Base-by-base conservation (phyloP, 2,329 filamentous ascomycete species). In the Mycocentrospora acerina region DNA sequence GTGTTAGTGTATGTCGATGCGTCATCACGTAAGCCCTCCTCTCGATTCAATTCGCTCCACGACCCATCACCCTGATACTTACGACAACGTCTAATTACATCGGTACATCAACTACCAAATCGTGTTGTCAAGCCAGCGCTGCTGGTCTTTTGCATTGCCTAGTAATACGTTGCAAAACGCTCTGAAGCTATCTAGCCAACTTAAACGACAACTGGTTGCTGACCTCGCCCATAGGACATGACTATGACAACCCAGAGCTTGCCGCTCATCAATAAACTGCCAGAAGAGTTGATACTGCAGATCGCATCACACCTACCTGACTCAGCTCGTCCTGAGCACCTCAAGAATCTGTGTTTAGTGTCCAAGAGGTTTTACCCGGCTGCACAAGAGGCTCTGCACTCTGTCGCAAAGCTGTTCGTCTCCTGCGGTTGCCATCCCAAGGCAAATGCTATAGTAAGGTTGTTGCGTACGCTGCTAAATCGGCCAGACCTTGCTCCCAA, bases 391-490 rank as follows among this genome's bases (percentile, higher is more conserved):
- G 40, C 40, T 18, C 43, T 59, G 4, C 43, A 55, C 24, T 41
- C 40, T 4, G 42, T 31, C 9, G 54, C 45, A 17, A 52, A 37
- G 9, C 48, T 55, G 8, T 35, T 35, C 9, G 36, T 42, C 11
- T 35, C 36, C 14, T 55, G 46, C 29, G 46, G 44, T 14, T 53
- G 44, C 26, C 49, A 51, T 14, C 48, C 50, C 9, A 48, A 35
- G 14, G 41, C 48, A 11, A 59, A 54, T 32, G 29, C 48, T 15
- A 28, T 53, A 11, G 29, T 55, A 7, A 46, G 41, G 29, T 35
- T 58, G 4, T 40, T 60, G 2, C 55, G 56, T 16, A 60, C 55
- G 4, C 32, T 58, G 8, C 35, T 58, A 6, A 37, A 49, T 18
- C 53, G 47, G 8, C 48, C 56, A 8, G 49, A 53, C 24, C 51